These are phyloP conservation scores for Aegilops longissima DNA, from an alignment of 176 grass and related monocot species.

Conservation along the genomic window DNA sequence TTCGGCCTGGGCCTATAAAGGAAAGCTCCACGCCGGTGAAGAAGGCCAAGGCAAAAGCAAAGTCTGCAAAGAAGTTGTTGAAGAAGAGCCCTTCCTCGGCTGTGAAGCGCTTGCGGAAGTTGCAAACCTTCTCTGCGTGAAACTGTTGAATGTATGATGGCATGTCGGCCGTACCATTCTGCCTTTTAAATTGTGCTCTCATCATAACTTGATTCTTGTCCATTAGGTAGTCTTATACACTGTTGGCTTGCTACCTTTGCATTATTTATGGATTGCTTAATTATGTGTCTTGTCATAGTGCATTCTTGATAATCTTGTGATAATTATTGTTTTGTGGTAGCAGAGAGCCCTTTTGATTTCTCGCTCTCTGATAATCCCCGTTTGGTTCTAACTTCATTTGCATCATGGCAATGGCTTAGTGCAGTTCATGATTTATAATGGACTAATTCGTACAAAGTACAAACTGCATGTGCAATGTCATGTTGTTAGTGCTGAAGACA, in stretches of 20 bases:
- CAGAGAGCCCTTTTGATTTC: neutral
- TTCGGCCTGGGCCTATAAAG: conserved; percentile 74
- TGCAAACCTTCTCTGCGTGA: conserved; percentile 72
- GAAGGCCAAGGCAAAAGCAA: conserved; percentile 65
- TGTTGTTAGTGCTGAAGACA: neutral
- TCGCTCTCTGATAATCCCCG: neutral
- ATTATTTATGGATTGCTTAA: conserved; percentile 41
- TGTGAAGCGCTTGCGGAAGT: conserved; percentile 75
- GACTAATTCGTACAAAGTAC: neutral
- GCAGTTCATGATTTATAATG: neutral
- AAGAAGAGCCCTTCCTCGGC: conserved; percentile 69
- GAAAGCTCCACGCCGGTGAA: conserved; percentile 51
- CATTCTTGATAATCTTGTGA: conserved; percentile 19
- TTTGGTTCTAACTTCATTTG: neutral
- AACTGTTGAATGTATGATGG: conserved; percentile 20
- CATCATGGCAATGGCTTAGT: neutral
- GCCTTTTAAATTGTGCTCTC: conserved; percentile 28
- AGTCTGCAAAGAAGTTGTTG: conserved; percentile 75
- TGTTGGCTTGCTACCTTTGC: conserved; percentile 20
- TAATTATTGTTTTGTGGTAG: neutral
- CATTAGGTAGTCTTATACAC: conserved; percentile 44
- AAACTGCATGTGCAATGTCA: neutral
- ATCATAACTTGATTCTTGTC: conserved; percentile 44
- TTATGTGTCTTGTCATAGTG: conserved; percentile 9
- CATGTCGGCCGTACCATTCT: conserved; percentile 12